These are phyloP conservation scores for Myxozyma sirexii DNA, from an alignment of 805 yeast genomes.

Conservation along the genomic window DNA sequence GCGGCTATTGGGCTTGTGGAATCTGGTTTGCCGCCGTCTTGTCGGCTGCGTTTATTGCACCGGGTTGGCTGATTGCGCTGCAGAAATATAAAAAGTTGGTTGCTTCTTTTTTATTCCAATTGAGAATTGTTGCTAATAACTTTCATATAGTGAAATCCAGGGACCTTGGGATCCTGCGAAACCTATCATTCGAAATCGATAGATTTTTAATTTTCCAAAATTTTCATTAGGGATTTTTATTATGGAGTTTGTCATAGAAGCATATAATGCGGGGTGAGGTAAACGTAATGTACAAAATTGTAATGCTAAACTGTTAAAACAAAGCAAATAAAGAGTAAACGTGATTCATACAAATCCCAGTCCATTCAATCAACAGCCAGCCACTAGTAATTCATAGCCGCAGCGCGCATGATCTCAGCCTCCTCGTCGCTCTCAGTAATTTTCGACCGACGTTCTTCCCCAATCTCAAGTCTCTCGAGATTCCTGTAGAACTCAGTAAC, in stretches of 20 bases:
- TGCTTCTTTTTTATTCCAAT: neutral
- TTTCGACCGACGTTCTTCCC: neutral
- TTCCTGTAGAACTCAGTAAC: conserved; percentile 68
- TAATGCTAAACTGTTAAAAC: neutral
- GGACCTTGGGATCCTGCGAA: conserved; percentile 94
- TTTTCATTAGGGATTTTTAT: neutral
- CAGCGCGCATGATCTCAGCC: conserved; percentile 2
- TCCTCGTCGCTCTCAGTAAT: neutral
- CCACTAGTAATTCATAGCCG: neutral
- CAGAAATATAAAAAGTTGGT: conserved; percentile 68
- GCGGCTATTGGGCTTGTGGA: conserved; percentile 48
- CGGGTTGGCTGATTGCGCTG: conserved; percentile 67
- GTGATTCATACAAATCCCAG: neutral
- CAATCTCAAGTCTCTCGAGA: conserved; percentile 11
- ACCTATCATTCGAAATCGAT: conserved; percentile 52
- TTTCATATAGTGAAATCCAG: conserved; percentile 58
- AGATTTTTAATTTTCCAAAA: neutral
- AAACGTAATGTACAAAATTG: neutral
- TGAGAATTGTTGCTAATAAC: neutral
- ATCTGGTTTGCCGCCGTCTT: conserved; percentile 57
- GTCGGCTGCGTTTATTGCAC: conserved; percentile 58
- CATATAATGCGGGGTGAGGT: neutral
- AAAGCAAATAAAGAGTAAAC: neutral
- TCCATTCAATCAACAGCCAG: neutral
- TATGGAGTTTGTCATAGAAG: neutral